Percentiles rank a stretch among this genome's conserved stretches.
phyloP scores from a whole-genome alignment of 176 grass and related monocot species.

The Poa pratensis region DNA sequence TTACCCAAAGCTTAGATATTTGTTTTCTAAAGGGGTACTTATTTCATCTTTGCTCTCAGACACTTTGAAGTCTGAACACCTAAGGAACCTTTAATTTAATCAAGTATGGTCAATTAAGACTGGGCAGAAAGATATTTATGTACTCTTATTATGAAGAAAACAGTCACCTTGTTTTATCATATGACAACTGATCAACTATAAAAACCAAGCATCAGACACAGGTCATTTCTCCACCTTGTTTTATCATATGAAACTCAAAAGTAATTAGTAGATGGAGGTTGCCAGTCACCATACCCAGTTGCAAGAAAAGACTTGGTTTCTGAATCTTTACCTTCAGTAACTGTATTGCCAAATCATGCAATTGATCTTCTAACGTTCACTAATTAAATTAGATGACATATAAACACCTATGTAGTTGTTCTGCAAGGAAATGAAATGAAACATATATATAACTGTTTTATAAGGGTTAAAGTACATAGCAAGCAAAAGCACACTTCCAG shows the following conservation, averaged over 20 bases:
- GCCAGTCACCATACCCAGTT: neutral
- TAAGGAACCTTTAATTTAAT: neutral
- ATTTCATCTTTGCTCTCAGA: neutral
- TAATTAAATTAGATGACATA: neutral
- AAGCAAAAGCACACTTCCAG: neutral
- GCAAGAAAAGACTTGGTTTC: constrained; percentile 15
- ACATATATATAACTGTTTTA: constrained; percentile 19
- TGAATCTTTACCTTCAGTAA: neutral
- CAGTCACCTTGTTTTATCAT: neutral
- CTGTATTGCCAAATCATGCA: constrained; percentile 15
- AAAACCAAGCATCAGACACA: neutral
- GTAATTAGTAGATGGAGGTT: constrained; percentile 1
- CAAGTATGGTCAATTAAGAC: neutral
- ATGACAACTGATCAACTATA: neutral
- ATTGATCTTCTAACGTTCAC: neutral
- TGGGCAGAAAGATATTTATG: neutral
- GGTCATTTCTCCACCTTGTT: constrained; percentile 1
- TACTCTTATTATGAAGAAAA: neutral
- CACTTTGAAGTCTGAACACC: neutral
- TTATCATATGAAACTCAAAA: neutral
- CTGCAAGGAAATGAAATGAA: neutral
- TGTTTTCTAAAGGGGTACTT: neutral
- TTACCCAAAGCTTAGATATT: constrained; percentile 7
- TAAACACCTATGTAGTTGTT: neutral
- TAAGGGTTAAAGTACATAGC: constrained; percentile 6